Percentiles rank a stretch among this genome's conserved stretches.
Evolutionary conservation across 768 basidiomycete genomes (phyloP).

Genomic region (Tylopilus plumbeoviolaceoides): DNA sequence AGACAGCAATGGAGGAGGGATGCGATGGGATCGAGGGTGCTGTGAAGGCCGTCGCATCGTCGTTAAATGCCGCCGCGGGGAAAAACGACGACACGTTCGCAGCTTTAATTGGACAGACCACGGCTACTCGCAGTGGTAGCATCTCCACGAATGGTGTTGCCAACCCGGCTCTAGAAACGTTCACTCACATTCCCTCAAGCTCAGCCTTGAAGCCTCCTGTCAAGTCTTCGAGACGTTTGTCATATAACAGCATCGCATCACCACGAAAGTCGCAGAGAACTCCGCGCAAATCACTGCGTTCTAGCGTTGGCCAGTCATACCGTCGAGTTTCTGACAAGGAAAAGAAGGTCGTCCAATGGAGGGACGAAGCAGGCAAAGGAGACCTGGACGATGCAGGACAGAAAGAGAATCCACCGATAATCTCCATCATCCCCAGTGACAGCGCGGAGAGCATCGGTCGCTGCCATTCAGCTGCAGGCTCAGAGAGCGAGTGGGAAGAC

Average conservation of each 20-base stretch:
- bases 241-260: conserved; percentile 39
- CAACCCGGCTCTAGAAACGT: conserved; percentile 41
- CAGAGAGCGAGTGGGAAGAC: conserved; percentile 89
- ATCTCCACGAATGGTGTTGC: conserved; percentile 47
- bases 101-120: conserved; percentile 63
- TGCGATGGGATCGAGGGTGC: conserved; percentile 36
- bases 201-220: conserved; percentile 43
- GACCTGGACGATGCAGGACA: conserved; percentile 61
- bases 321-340: conserved; percentile 62
- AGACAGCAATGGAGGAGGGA: conserved; percentile 34
- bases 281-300: conserved; percentile 71
- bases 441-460: conserved; percentile 30
- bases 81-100: conserved; percentile 70
- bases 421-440: conserved; percentile 36
- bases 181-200: conserved; percentile 45
- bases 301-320: conserved; percentile 58
- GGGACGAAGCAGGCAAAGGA: conserved; percentile 81
- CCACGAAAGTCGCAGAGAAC: conserved; percentile 53
- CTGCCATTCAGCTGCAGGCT: conserved; percentile 49
- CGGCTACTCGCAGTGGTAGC: no score
- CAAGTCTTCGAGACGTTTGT: conserved; percentile 41
- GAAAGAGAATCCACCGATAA: conserved; percentile 19
- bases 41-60: conserved; percentile 46
- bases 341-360: conserved; percentile 83
- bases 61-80: conserved; percentile 53